A percentile compares a stretch with the other conserved stretches of the same genome.
Evolutionary conservation across 2,329 filamentous ascomycete species (phyloP).

Genomic region (Pseudohalonectria lignicola): DNA sequence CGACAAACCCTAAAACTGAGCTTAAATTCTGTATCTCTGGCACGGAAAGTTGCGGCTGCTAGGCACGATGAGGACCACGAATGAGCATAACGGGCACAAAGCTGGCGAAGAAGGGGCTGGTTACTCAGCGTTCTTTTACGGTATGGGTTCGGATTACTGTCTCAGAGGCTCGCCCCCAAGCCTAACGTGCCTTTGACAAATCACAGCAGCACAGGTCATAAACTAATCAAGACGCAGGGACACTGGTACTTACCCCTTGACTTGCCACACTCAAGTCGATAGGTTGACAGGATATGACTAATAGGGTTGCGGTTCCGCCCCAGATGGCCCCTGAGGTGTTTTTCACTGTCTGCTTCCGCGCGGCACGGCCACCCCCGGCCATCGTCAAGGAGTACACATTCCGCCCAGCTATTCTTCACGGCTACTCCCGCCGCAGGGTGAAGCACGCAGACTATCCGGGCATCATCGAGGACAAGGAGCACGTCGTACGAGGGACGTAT

Average conservation of each 20-base stretch:
- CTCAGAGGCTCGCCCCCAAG: no score
- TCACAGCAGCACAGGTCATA: no score
- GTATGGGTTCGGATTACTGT: no score
- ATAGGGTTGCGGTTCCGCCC: no score
- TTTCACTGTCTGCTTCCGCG: conserved; percentile 69
- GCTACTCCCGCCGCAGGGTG: conserved; percentile 63
- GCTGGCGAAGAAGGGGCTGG: not conserved
- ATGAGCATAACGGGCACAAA: no score
- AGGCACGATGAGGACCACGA: no score
- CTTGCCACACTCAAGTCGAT: not conserved
- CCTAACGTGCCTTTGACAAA: no score
- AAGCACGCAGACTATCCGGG: conserved; percentile 67
- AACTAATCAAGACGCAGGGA: no score
- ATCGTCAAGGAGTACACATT: conserved; percentile 48
- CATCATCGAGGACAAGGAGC: conserved; percentile 45
- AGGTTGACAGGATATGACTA: no score
- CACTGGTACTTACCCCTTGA: not conserved
- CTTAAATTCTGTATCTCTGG: no score
- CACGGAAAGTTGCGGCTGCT: no score
- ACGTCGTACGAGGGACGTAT: conserved; percentile 60
- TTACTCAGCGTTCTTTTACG: conserved; percentile 45
- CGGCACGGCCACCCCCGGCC: conserved; percentile 32
- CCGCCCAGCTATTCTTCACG: conserved; percentile 63
- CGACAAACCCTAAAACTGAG: no score
- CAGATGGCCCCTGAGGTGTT: conserved; percentile 81